Base-by-base conservation (phyloP, 257 asterid genomes). In the Thymus mandschuricus region DNA sequence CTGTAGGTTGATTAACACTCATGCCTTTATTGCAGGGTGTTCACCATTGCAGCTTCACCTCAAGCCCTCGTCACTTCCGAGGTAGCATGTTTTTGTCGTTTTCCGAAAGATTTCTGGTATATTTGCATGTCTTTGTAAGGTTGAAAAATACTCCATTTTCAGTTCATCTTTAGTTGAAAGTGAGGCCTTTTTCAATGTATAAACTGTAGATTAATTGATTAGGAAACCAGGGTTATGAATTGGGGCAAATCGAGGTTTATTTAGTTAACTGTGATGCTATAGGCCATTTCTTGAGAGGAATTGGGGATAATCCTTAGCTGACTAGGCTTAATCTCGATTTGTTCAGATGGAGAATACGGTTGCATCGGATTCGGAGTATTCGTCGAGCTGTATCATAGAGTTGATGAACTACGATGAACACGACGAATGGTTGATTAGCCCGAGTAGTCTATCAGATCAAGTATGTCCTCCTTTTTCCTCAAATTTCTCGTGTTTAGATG, bases 381-480 rank as follows among this genome's bases (percentile, higher is more conserved):
- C 81, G 0, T 73, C 60, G 35, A 59, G 63, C 71, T 75, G 50
- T 64, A 74, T 68, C 3, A 65, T 73, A 4, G 96, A 87, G 54
- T 33, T 82, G 55, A 76, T 81, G 81, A 79, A 76, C 68, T 81
- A 82, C 10, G 94, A 87, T 68, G 66, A 74, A 1, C 78, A 60
- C 68, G 78, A 81, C 34, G 91, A 86, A 62, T 88, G 86, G 86
- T 81, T 83, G 69, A 77, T 43, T 35, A 78, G 75, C 73, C 89
- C 85, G n/a, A 41, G 66, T 11, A 69, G 46, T 68, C n/a, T 79
- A 27, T 34, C 80, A 8, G 86, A 85, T 64, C 89, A 78, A 44
- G 73, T 73, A 60, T 72, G 84, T 73, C 71, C 84, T 30, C 60
- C 83, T 28, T 75, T 76, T 13, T 49, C 75, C 31, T 28, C 61